Conservation (phyloP, 2,329 filamentous ascomycete genomes). For the Peltaster fructicola region DNA sequence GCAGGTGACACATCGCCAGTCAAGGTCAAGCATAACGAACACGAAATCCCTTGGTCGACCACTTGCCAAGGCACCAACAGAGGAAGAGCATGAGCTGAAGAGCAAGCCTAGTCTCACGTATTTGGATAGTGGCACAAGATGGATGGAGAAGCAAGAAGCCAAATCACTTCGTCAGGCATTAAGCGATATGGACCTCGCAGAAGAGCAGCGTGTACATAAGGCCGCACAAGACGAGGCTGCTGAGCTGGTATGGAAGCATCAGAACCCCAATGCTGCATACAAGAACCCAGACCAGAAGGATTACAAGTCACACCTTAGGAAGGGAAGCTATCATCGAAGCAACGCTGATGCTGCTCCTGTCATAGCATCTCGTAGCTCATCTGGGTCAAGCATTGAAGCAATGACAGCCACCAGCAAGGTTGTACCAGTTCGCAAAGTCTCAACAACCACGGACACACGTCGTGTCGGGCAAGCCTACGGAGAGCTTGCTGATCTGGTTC, state of each 20-base stretch:
- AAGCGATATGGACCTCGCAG: slow-evolving; percentile 52
- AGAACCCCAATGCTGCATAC: slow-evolving; percentile 39
- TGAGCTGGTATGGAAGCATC: slow-evolving; percentile 61
- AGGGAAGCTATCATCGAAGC: slow-evolving; percentile 49
- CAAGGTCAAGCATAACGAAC: slow-evolving; percentile 6
- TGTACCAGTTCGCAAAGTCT: slow-evolving; percentile 7
- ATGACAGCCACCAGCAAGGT: slow-evolving; percentile 1
- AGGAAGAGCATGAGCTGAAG: slow-evolving; percentile 2
- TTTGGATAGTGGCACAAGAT: slow-evolving; percentile 54
- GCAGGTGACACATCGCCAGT: slow-evolving; percentile 11
- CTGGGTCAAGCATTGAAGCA: slow-evolving; percentile 5
- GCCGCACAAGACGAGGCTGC: slow-evolving; percentile 62
- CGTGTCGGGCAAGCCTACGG: too few species aligned
- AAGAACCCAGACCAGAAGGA: slow-evolving; percentile 19
- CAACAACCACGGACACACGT: slow-evolving; percentile 15
- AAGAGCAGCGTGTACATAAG: slow-evolving; percentile 45
- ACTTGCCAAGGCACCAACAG: slow-evolving; percentile 8
- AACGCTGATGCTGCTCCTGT: slow-evolving; percentile 19
- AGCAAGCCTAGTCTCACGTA: slow-evolving; percentile 42
- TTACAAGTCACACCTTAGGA: slow-evolving; percentile 52
- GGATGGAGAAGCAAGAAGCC: slow-evolving; percentile 68
- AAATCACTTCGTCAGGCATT: slow-evolving; percentile 52
- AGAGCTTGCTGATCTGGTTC: slow-evolving; percentile 18
- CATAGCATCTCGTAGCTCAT: slow-evolving; percentile 2
- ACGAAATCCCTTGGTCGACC: slow-evolving; percentile 18